Percentiles rank a stretch among this genome's conserved stretches.
phyloP scores from a whole-genome alignment of 257 asterid species.

The Nicotiana otophora region DNA sequence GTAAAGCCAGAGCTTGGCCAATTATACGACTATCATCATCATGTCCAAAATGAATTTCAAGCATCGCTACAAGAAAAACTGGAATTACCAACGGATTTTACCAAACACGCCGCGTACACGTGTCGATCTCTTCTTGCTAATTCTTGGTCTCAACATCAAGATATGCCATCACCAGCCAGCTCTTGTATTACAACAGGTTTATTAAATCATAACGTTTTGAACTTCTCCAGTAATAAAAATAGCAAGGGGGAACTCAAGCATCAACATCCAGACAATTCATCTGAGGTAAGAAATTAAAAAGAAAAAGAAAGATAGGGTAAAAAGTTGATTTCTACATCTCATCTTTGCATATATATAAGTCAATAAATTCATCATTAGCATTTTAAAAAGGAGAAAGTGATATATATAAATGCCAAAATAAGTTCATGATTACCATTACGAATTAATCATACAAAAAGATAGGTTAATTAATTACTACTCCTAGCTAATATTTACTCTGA shows the following conservation, averaged over 20 bases:
- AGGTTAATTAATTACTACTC: not conserved
- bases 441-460: not conserved
- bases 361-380: not conserved
- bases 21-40: not conserved
- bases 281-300: slow-evolving; percentile 40
- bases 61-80: not conserved
- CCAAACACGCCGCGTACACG: not conserved
- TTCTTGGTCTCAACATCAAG: slow-evolving; percentile 20
- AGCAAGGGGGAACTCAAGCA: slow-evolving; percentile 25
- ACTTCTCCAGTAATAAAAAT: slow-evolving; percentile 32
- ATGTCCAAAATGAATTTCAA: not conserved
- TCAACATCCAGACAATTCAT: slow-evolving; percentile 46
- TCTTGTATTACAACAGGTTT: slow-evolving; percentile 50
- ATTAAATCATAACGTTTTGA: slow-evolving; percentile 43
- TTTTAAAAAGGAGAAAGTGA: slow-evolving; percentile 1
- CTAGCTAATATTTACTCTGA: not conserved
- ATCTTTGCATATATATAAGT: not conserved
- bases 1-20: slow-evolving; percentile 45
- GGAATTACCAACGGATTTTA: not conserved
- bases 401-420: not conserved
- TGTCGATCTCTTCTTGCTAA: slow-evolving; percentile 27
- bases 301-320: not conserved
- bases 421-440: not conserved
- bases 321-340: slow-evolving; percentile 1
- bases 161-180: slow-evolving; percentile 42